Conservation (phyloP, 495 filamentous ascomycete genomes). For the Astrothelium macrocarpum region DNA sequence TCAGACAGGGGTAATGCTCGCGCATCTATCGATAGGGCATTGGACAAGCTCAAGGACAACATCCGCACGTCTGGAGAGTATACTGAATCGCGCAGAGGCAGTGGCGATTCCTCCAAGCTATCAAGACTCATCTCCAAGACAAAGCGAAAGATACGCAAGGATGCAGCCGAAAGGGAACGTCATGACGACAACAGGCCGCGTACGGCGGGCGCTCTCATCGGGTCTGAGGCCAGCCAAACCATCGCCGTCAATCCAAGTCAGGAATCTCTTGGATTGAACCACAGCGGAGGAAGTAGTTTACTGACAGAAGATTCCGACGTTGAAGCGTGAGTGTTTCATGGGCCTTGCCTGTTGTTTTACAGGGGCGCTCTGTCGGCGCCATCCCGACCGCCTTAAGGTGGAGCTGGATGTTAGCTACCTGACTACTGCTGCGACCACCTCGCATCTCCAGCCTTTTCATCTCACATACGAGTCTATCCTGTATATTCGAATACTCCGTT, state of each 20-base stretch:
- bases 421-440: not conserved
- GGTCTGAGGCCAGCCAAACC: not conserved
- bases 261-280: slow-evolving; percentile 28
- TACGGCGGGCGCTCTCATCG: not conserved
- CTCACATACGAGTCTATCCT: not conserved
- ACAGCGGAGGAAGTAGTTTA: slow-evolving; percentile 45
- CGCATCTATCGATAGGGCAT: slow-evolving; percentile 26
- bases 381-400: not conserved
- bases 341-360: not conserved
- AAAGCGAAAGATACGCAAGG: slow-evolving; percentile 30
- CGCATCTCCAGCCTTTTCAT: slow-evolving; percentile 6
- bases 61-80: slow-evolving; percentile 12
- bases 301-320: slow-evolving; percentile 62
- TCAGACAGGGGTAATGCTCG: slow-evolving; percentile 7
- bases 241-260: slow-evolving; percentile 11
- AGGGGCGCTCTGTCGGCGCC: not conserved
- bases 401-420: not conserved
- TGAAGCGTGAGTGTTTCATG: slow-evolving; percentile 49
- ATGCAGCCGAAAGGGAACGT: slow-evolving; percentile 17
- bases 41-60: slow-evolving; percentile 26
- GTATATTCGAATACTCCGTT: not conserved
- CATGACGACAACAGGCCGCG: slow-evolving; percentile 1
- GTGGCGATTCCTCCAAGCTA: slow-evolving; percentile 33
- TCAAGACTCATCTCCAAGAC: slow-evolving; percentile 47
- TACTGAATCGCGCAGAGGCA: slow-evolving; percentile 16